phyloP scores from a whole-genome alignment of 2,329 filamentous ascomycete genomes.

The Colletotrichum sp. region DNA sequence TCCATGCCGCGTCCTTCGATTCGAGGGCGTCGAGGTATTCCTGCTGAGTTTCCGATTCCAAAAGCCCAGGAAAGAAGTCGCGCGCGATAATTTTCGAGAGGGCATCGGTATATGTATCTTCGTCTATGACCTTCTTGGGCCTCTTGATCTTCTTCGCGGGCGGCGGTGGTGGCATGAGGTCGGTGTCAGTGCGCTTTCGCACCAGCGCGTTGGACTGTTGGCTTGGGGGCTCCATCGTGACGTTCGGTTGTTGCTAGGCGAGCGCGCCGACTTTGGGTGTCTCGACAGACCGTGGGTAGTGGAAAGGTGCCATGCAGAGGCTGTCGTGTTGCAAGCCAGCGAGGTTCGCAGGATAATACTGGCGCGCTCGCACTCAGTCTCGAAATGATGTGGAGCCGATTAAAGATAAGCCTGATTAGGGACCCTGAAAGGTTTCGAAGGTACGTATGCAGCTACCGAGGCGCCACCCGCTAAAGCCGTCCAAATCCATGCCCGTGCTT shows the following conservation, averaged over 20 bases:
- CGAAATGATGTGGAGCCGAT: not conserved
- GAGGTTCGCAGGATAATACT: not conserved
- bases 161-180: slow-evolving; percentile 89
- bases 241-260: not conserved
- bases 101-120: slow-evolving; percentile 90
- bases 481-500: not conserved
- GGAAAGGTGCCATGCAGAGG: not conserved
- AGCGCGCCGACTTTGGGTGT: not conserved
- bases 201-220: slow-evolving; percentile 63
- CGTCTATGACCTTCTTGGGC: slow-evolving; percentile 85
- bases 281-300: not conserved
- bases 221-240: slow-evolving; percentile 40
- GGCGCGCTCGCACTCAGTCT: not conserved
- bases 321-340: not conserved
- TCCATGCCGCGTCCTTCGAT: slow-evolving; percentile 85
- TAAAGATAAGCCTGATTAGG: not conserved
- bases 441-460: not conserved
- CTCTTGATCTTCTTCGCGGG: slow-evolving; percentile 88
- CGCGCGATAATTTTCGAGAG: slow-evolving; percentile 94
- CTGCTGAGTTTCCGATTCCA: slow-evolving; percentile 85
- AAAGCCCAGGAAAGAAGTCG: slow-evolving; percentile 93
- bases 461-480: not conserved
- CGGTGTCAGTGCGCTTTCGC: slow-evolving; percentile 69
- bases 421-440: not conserved
- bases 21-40: slow-evolving; percentile 93